Base-by-base conservation (phyloP, 164 flowering plant genomes). In the Stephania japonica region DNA sequence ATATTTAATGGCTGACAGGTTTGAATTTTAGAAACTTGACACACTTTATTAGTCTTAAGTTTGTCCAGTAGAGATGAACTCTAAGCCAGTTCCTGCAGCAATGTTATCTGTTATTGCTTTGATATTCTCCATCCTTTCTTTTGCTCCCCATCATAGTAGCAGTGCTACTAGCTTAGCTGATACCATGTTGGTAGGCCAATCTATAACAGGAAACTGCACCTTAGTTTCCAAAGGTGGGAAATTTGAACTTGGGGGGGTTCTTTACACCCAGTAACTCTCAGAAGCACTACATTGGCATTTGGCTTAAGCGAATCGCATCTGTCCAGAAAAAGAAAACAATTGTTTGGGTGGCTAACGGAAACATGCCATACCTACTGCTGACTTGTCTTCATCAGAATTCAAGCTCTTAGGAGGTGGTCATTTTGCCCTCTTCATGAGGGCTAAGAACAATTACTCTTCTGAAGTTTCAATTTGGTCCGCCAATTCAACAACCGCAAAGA, bases 401-500 rank as follows among this genome's bases (percentile, higher is more conserved):
- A 76, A 53, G 61, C 41, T 85, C 42, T 44, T 67, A 26, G 73
- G 72, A 9, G 72, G 82, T 75, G 91, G 91, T 1, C 83, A 86
- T 71, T 71, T 91, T 11, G 91, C 86, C 42, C 84, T 91, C 27
- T 43, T 86, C 38, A 32, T 32, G 38, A 32, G 1, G 38, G 38
- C 38, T 4, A 8, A 0, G 1, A 75, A 83, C 76, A 81, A 75
- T 69, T 32, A 32, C 38, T 32, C 38, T 32, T 77, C 84, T 25
- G 42, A 80, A 42, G 12, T 6, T n/a, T 77, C 74, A 41, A 68
- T 89, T 42, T 92, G 93, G 97, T 87, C 92, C n/a, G 86, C 95
- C 19, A 78, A 83, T 70, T 32, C 38, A 32, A 26, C 76, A 64
- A 77, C 38, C 65, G 72, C 87, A 5, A 38, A 53, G 3, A 13